A percentile compares a stretch with the other conserved stretches of the same genome.
Evolutionary conservation across 2,329 filamentous ascomycete species (phyloP).

Genomic region (Xylaria multiplex): DNA sequence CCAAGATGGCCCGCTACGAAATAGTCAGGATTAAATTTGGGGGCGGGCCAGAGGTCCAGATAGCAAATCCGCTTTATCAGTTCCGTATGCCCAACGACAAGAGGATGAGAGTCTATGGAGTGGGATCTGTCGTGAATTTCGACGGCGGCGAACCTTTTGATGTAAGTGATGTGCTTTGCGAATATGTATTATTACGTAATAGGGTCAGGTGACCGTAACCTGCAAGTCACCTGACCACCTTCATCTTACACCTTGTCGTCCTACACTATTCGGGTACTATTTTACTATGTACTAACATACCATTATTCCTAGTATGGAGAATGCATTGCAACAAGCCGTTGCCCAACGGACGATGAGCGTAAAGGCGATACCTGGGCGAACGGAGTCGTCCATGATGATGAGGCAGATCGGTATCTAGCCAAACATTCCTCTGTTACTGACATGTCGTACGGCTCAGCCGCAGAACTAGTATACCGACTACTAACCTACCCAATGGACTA

Average conservation of each 20-base stretch:
- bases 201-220: too few relatives aligned
- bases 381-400: conserved; percentile 33
- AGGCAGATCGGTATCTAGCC: conserved; percentile 16
- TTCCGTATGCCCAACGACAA: conserved; percentile 43
- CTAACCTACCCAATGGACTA: conserved; percentile 36
- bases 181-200: too few relatives aligned
- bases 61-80: conserved; percentile 46
- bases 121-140: conserved; percentile 10
- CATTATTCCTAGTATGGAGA: conserved; percentile 31
- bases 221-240: too few relatives aligned
- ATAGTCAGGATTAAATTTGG: conserved; percentile 38
- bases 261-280: too few relatives aligned
- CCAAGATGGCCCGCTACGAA: conserved; percentile 40
- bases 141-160: conserved; percentile 32
- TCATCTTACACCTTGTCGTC: too few relatives aligned
- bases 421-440: conserved; percentile 27
- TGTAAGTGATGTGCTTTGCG: conserved; percentile 13
- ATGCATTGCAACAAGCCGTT: conserved; percentile 35
- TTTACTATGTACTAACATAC: too few relatives aligned
- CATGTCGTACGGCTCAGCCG: conserved; percentile 26
- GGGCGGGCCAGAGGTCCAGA: conserved; percentile 19
- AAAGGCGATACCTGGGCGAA: conserved; percentile 21
- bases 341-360: conserved; percentile 24
- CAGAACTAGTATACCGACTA: conserved; percentile 35
- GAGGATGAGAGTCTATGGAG: conserved; percentile 27